Percentiles rank a stretch among this genome's conserved stretches.
These are phyloP conservation scores for Reticulascus tulasneorum DNA, from an alignment of 2,329 filamentous ascomycete species.

Conservation along the genomic window DNA sequence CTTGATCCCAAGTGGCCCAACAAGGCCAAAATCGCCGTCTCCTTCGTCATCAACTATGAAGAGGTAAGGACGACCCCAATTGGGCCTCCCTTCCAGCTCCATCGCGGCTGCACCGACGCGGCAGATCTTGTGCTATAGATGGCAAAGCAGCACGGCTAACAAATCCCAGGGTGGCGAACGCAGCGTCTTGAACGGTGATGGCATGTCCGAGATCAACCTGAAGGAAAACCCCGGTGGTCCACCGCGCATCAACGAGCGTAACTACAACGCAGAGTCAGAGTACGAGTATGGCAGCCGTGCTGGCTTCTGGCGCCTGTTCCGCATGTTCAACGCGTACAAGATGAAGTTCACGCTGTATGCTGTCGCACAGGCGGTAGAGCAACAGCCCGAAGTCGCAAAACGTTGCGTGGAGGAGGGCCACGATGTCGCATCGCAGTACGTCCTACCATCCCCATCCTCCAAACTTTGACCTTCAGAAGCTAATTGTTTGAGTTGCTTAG, in stretches of 20 bases:
- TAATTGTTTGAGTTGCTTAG: no score
- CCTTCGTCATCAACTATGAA: constrained; percentile 43
- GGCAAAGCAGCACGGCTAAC: no score
- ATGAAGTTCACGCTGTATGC: constrained; percentile 50
- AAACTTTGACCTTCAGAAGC: background rate
- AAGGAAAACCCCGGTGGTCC: constrained; percentile 33
- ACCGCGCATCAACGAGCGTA: constrained; percentile 35
- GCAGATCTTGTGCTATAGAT: no score
- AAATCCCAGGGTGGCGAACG: constrained; percentile 27
- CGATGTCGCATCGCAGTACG: constrained; percentile 45
- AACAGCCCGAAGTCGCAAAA: constrained; percentile 42
- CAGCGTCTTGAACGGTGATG: constrained; percentile 32
- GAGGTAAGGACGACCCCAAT: constrained; percentile 25
- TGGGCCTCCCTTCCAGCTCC: background rate
- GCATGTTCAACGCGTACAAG: constrained; percentile 41
- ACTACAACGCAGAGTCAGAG: constrained; percentile 43
- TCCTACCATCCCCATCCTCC: background rate
- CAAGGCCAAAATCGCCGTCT: constrained; percentile 37
- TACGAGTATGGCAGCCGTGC: constrained; percentile 48
- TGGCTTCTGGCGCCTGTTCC: constrained; percentile 46
- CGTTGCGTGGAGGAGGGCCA: constrained; percentile 45
- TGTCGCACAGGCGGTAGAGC: constrained; percentile 43
- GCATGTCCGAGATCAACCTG: constrained; percentile 30
- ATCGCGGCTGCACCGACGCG: background rate
- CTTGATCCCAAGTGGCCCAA: constrained; percentile 33